Evolutionary conservation across 306 rosid species (phyloP), one percentile per base, ranked within the genome.

Genomic region (Coriaria nepalensis): DNA sequence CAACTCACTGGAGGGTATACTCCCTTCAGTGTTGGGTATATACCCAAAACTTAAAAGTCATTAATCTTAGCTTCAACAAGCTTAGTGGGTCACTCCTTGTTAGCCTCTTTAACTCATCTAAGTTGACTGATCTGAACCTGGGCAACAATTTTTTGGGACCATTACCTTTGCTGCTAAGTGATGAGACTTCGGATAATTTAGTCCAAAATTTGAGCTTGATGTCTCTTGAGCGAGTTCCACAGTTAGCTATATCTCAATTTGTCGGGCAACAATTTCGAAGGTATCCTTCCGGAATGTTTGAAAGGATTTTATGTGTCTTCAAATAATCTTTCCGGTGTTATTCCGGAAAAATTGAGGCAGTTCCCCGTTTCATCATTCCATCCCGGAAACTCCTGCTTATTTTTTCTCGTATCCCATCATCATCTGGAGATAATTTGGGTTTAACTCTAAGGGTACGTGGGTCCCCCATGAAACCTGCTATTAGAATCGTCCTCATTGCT

Each of bases 321-420:
- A 15, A 80, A 85, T 63, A 78, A 85, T 64, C 68, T 85, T 50
- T 75, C 93, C 13, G 93, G 93, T 10, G 53, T 51, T 55, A 65
- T 81, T 43, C 95, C 93, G 33, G 66, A 49, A 44, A 73, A 66
- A 37, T 71, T 80, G 60, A 56, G 37, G 73, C 63, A 60, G 35
- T 85, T 85, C 71, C 79, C 93, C 32, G 84, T 63, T 48, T 80
- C 95, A 6, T 71, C 93, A 67, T 85, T 80, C 58, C 78, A 64
- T 76, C 95, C 95, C 0, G 95, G 93, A 62, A 85, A 80, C 55
- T 48, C 73, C 36, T 75, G 65, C 69, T 85, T 57, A 55, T 42
- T 13, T 69, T 66, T 68, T 79, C 87, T 45, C 67, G 50, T 64
- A 67, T 66, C 0, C 60, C 35, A 12, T 60, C 61, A 40, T 50